phyloP scores from a whole-genome alignment of 495 filamentous ascomycete genomes.

The Clohesyomyces aquaticus region DNA sequence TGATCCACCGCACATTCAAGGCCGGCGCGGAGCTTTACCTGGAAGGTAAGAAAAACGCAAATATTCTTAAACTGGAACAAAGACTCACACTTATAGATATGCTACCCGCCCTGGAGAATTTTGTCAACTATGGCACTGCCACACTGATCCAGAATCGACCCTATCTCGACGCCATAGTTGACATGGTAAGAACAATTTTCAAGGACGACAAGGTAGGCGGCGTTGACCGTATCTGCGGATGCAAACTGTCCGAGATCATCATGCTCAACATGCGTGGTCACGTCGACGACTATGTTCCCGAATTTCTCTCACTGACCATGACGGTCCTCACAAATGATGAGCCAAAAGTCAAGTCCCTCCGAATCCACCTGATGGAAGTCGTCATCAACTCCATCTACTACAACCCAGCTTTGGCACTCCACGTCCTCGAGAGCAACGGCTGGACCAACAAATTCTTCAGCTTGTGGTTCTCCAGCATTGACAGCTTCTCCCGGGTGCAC shows the following conservation, averaged over 20 bases:
- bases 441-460: conserved; percentile 99
- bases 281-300: conserved; percentile 81
- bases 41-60: conserved; percentile 53
- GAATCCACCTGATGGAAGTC: conserved; percentile 98
- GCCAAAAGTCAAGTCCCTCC: conserved; percentile 83
- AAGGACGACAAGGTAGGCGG: conserved; percentile 87
- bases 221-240: conserved; percentile 96
- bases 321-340: conserved; percentile 70
- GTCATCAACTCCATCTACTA: conserved; percentile 98
- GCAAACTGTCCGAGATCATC: conserved; percentile 95
- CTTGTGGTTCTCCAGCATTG: conserved; percentile 95
- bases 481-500: conserved; percentile 89
- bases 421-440: conserved; percentile 81
- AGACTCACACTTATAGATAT: conserved; percentile 63
- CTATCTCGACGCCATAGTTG: conserved; percentile 82
- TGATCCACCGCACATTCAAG: conserved; percentile 97
- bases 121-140: conserved; percentile 84
- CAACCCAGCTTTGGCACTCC: conserved; percentile 80
- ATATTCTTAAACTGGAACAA: not conserved
- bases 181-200: conserved; percentile 79
- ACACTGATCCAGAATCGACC: conserved; percentile 79
- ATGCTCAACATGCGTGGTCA: conserved; percentile 94
- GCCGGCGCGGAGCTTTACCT: conserved; percentile 94
- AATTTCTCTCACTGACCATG: conserved; percentile 91
- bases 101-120: conserved; percentile 97